phyloP scores from a whole-genome alignment of 768 basidiomycete species.

The Multifurca ochricompacta region DNA sequence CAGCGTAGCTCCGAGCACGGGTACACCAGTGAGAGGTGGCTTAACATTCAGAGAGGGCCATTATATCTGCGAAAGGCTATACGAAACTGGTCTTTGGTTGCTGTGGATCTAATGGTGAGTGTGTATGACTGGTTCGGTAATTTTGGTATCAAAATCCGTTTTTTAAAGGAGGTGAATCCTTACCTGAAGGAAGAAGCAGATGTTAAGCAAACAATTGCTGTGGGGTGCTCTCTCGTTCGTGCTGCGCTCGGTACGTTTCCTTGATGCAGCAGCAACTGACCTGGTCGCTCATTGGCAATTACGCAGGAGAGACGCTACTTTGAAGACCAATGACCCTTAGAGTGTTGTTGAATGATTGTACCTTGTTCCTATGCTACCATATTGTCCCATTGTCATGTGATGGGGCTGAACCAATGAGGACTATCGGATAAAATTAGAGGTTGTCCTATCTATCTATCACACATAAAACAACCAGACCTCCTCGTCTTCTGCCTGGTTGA shows the following conservation, averaged over 20 bases:
- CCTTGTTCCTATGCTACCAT: background rate
- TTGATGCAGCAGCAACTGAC: background rate
- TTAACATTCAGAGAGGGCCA: slow-evolving; percentile 98
- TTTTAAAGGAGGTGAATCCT: slow-evolving; percentile 87
- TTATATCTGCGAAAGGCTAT: slow-evolving; percentile 89
- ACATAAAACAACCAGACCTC: too few species aligned
- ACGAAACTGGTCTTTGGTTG: slow-evolving; percentile 90
- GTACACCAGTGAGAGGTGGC: slow-evolving; percentile 91
- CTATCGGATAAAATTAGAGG: slow-evolving; percentile 2
- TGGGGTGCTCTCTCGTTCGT: slow-evolving; percentile 81
- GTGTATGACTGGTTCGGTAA: background rate
- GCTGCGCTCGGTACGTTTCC: slow-evolving; percentile 63
- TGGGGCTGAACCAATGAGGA: background rate
- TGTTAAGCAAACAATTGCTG: slow-evolving; percentile 81
- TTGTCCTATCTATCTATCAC: too few species aligned
- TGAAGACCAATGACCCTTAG: slow-evolving; percentile 3
- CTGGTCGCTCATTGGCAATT: background rate
- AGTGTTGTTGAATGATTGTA: background rate
- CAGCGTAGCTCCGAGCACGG: slow-evolving; percentile 90
- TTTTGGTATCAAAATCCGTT: slow-evolving; percentile 4
- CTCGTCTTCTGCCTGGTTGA: too few species aligned
- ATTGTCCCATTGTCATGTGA: background rate
- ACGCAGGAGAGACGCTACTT: slow-evolving; percentile 25
- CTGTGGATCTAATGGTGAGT: slow-evolving; percentile 86
- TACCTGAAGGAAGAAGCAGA: slow-evolving; percentile 68